phyloP scores from a whole-genome alignment of 805 yeast genomes.

The Pichia kluyveri region DNA sequence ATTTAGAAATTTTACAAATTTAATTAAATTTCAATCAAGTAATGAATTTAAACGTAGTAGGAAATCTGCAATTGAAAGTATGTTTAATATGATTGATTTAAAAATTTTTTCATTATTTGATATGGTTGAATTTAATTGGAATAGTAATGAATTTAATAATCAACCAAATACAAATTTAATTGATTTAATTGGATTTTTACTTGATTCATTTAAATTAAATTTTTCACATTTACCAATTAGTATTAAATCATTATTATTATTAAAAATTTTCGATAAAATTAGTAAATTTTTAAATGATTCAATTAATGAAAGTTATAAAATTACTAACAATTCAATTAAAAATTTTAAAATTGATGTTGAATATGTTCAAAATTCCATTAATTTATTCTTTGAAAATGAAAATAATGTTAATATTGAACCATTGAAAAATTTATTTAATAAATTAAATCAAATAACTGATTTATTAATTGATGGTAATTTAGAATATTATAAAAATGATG shows the following conservation, averaged over 20 bases:
- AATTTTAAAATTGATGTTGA: constrained; percentile 75
- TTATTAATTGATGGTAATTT: constrained; percentile 47
- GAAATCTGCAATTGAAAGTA: constrained; percentile 65
- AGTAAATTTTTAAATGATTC: constrained; percentile 59
- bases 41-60: constrained; percentile 43
- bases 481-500: constrained; percentile 42
- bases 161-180: constrained; percentile 69
- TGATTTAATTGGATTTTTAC: constrained; percentile 79
- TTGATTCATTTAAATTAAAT: constrained; percentile 78
- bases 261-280: constrained; percentile 80
- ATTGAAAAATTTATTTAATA: constrained; percentile 36
- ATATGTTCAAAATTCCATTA: constrained; percentile 58
- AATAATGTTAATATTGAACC: background rate
- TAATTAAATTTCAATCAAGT: constrained; percentile 29
- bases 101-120: constrained; percentile 75
- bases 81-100: constrained; percentile 75
- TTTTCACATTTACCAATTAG: constrained; percentile 73
- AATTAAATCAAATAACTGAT: constrained; percentile 71
- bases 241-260: constrained; percentile 69
- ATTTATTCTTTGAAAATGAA: constrained; percentile 20
- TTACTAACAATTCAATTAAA: constrained; percentile 48
- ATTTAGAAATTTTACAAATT: constrained; percentile 18
- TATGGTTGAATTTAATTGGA: constrained; percentile 83
- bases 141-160: constrained; percentile 35
- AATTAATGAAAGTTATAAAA: constrained; percentile 42